phyloP scores from a whole-genome alignment of 495 filamentous ascomycete genomes.

The Trichoderma parareesei region DNA sequence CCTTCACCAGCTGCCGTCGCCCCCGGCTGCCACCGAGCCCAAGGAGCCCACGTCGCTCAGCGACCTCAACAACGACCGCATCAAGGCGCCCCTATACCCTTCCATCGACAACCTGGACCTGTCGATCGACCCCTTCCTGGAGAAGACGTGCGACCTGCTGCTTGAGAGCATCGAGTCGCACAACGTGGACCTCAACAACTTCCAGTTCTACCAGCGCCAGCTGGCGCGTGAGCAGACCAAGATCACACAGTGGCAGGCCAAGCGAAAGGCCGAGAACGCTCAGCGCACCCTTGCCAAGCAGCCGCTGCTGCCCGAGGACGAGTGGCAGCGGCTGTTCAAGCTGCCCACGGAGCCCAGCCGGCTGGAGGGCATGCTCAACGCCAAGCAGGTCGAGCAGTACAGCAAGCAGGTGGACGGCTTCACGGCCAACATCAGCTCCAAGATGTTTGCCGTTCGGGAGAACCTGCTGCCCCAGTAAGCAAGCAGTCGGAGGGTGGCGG shows the following conservation, averaged over 20 bases:
- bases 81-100: conserved; percentile 62
- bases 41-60: conserved; percentile 67
- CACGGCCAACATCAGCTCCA: conserved; percentile 76
- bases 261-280: conserved; percentile 91
- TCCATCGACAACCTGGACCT: conserved; percentile 86
- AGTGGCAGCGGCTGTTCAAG: conserved; percentile 98
- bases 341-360: conserved; percentile 87
- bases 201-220: conserved; percentile 95
- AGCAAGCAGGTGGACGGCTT: conserved; percentile 96
- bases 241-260: conserved; percentile 89
- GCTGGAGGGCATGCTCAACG: conserved; percentile 86
- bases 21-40: conserved; percentile 50
- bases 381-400: conserved; percentile 95
- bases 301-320: conserved; percentile 81
- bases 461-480: conserved; percentile 39
- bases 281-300: conserved; percentile 80
- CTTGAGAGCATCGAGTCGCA: conserved; percentile 95
- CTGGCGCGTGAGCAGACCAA: conserved; percentile 93
- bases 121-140: conserved; percentile 94
- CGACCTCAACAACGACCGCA: conserved; percentile 52
- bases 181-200: conserved; percentile 98
- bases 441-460: conserved; percentile 97
- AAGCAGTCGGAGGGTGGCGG: too few species aligned
- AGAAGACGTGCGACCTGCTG: conserved; percentile 93
- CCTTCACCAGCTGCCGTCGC: conserved; percentile 70